Evolutionary conservation across 345 rosid genomes (phyloP), one percentile per base, ranked within the genome.

Genomic region (Camelina sativa): DNA sequence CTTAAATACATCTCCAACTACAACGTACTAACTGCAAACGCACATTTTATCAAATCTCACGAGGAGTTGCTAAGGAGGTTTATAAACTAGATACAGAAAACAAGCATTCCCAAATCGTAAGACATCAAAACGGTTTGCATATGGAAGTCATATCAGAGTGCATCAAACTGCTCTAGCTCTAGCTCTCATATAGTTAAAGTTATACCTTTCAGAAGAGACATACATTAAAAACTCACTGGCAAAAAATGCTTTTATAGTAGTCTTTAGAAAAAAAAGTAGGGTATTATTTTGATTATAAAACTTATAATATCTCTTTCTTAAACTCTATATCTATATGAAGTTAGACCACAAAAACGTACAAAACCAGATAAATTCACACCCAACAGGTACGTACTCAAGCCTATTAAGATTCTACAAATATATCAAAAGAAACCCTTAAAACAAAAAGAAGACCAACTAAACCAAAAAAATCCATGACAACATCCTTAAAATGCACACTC

Each of bases 111-210:
- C 17, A 43, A 53, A 72, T 51, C 19, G 32, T 48, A 59, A 60
- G 35, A 44, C 60, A 52, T 41, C 37, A 55, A 46, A 19, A 32
- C 44, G 56, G 57, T 20, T 63, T 54, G 47, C 46, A 52, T 7
- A 54, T 46, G 22, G 20, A 20, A 54, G 40, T 67, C 50, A 67
- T 34, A 51, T 67, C 60, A 67, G 13, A 52, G 60, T 37, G 47
- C 32, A 66, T 51, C 48, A 66, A 66, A 66, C 71, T 43, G 47
- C 46, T 41, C 46, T 41, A 41, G 46, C 5, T 41, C 15, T 28
- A 28, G 30, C 30, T 28, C 30, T 28, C 30, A 20, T 20, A 20
- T 20, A 20, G 22, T 20, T 20, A 20, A 20, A 20, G 22, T 20
- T 20, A 20, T 20, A 20, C 1, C 22, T 20, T 20, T 20, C 22